These are phyloP conservation scores for Citrullus colocynthis DNA, from an alignment of 306 rosid species.

Conservation along the genomic window DNA sequence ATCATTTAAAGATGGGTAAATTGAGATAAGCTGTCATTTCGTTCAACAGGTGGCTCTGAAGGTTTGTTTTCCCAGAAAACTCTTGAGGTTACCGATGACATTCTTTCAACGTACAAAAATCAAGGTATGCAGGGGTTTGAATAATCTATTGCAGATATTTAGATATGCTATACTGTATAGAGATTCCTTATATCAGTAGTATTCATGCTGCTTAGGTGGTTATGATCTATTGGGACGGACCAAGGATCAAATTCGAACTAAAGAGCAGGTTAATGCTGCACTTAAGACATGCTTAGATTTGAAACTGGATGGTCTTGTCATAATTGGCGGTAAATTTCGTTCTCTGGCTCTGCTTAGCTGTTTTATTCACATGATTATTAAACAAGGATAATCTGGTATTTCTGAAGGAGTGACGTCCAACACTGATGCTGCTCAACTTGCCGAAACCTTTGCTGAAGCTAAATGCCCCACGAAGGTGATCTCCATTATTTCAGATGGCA, in stretches of 20 bases:
- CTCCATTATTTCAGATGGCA: not conserved
- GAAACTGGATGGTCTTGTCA: slow-evolving; percentile 91
- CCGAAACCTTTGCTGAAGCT: slow-evolving; percentile 88
- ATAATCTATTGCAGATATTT: slow-evolving; percentile 1
- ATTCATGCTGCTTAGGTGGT: slow-evolving; percentile 46
- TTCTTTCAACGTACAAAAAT: slow-evolving; percentile 80
- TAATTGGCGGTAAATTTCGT: slow-evolving; percentile 66
- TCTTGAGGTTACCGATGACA: slow-evolving; percentile 64
- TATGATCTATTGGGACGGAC: slow-evolving; percentile 97
- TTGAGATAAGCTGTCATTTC: slow-evolving; percentile 7
- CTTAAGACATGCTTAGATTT: slow-evolving; percentile 62
- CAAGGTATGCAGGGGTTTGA: slow-evolving; percentile 46
- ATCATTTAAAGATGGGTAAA: not conserved
- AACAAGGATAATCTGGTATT: not conserved
- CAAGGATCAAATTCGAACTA: slow-evolving; percentile 89
- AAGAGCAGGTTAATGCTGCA: slow-evolving; percentile 87
- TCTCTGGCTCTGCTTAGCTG: not conserved
- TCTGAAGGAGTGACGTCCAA: slow-evolving; percentile 87
- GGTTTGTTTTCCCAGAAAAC: slow-evolving; percentile 89
- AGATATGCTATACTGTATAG: not conserved
- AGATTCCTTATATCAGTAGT: not conserved
- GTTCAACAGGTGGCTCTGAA: slow-evolving; percentile 78
- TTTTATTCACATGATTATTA: not conserved
- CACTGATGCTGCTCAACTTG: slow-evolving; percentile 98
- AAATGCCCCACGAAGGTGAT: slow-evolving; percentile 83